These are phyloP conservation scores for Naumovozyma dairenensis DNA, from an alignment of 805 yeast genomes.

Conservation along the genomic window DNA sequence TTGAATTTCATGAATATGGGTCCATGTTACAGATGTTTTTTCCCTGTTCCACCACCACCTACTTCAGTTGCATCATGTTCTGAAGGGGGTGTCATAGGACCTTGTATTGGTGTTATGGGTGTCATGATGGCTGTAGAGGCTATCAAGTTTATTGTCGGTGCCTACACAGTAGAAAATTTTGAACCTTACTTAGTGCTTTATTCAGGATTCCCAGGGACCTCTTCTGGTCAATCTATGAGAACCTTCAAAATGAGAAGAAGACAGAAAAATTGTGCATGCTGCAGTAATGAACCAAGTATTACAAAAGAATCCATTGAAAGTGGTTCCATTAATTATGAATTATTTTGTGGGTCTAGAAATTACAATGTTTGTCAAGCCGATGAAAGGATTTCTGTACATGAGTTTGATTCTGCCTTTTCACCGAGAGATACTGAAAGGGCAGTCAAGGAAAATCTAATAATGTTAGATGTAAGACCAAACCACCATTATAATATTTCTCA, in stretches of 20 bases:
- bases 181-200: constrained; percentile 61
- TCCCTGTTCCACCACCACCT: constrained; percentile 85
- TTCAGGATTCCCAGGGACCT: constrained; percentile 54
- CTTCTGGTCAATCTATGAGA: constrained; percentile 51
- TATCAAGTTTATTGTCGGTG: constrained; percentile 56
- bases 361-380: constrained; percentile 36
- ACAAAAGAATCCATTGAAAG: constrained; percentile 37
- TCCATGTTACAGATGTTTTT: constrained; percentile 92
- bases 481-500: constrained; percentile 65
- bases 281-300: constrained; percentile 48
- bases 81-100: constrained; percentile 92
- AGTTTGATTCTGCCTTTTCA: constrained; percentile 23
- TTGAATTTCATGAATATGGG: constrained; percentile 57
- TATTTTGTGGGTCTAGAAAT: constrained; percentile 60
- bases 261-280: constrained; percentile 49
- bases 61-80: constrained; percentile 73
- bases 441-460: constrained; percentile 6
- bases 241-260: constrained; percentile 71
- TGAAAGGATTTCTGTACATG: constrained; percentile 39
- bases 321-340: constrained; percentile 49
- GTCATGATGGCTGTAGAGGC: constrained; percentile 82
- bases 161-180: constrained; percentile 43
- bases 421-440: not conserved
- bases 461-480: constrained; percentile 72
- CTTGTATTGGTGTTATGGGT: constrained; percentile 92